phyloP scores from a whole-genome alignment of 129 eudicot species.

The Centella asiatica region DNA sequence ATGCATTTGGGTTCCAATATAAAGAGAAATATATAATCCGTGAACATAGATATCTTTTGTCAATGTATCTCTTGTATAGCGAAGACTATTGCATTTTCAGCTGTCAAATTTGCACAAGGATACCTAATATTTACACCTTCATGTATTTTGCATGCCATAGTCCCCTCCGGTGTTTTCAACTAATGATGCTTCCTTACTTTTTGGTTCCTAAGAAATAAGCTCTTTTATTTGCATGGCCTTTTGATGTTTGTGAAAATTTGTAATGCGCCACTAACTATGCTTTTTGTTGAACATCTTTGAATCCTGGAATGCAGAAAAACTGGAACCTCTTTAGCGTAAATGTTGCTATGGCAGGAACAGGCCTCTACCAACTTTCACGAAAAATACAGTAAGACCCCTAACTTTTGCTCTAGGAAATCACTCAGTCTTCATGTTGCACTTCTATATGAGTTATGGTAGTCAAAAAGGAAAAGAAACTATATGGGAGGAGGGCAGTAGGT shows the following conservation, averaged over 20 bases:
- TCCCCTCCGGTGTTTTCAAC: too few species aligned
- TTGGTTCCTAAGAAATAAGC: background rate
- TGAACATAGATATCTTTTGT: too few species aligned
- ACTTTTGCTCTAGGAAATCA: background rate
- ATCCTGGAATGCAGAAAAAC: slow-evolving; percentile 64
- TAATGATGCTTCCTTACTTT: background rate
- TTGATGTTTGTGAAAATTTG: background rate
- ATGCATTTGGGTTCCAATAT: too few species aligned
- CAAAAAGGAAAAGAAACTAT: background rate
- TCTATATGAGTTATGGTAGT: background rate
- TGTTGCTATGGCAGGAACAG: slow-evolving; percentile 94
- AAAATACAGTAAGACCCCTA: slow-evolving; percentile 54
- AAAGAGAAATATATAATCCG: too few species aligned
- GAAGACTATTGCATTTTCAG: too few species aligned
- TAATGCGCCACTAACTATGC: background rate
- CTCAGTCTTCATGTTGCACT: background rate
- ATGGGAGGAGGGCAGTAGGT: background rate
- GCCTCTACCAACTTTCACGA: slow-evolving; percentile 79
- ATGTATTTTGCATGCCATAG: too few species aligned
- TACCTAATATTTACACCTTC: too few species aligned
- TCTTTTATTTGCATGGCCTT: background rate
- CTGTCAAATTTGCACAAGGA: too few species aligned
- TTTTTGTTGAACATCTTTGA: slow-evolving; percentile 3
- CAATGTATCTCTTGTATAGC: too few species aligned
- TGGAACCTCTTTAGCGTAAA: slow-evolving; percentile 98